phyloP scores from a whole-genome alignment of 371 early-diverging fungal genomes.

The Syncephalastrum sp. region DNA sequence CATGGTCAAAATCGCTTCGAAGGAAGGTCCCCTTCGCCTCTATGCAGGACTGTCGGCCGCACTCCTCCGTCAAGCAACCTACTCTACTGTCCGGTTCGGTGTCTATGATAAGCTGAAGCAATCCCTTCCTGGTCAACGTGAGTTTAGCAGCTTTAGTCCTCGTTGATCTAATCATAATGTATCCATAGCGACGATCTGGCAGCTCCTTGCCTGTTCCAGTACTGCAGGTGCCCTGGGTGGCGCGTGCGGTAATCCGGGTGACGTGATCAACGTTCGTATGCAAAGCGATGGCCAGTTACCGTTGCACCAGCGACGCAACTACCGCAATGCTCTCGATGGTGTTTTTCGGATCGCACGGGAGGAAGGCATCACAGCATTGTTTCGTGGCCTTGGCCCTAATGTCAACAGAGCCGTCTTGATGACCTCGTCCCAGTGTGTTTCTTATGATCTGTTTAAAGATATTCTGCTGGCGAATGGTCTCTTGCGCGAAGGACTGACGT shows the following conservation, averaged over 20 bases:
- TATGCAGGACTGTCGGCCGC: conserved; percentile 65
- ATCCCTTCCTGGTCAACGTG: conserved; percentile 4
- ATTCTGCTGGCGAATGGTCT: conserved; percentile 41
- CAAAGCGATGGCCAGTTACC: conserved; percentile 73
- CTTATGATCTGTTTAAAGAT: conserved; percentile 60
- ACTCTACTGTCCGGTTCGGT: conserved; percentile 69
- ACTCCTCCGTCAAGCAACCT: conserved; percentile 67
- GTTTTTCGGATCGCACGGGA: conserved; percentile 55
- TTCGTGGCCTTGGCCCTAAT: conserved; percentile 64
- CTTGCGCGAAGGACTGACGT: conserved; percentile 50
- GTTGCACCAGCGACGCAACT: conserved; percentile 53
- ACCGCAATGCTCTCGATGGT: conserved; percentile 66
- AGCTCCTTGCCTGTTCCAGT: conserved; percentile 51
- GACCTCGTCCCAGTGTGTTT: conserved; percentile 63
- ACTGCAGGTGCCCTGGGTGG: conserved; percentile 68
- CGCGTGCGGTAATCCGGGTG: conserved; percentile 72
- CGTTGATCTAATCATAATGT: neutral
- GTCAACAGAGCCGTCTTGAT: conserved; percentile 63
- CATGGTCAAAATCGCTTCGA: conserved; percentile 27
- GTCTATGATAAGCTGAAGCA: conserved; percentile 60
- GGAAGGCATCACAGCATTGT: conserved; percentile 54
- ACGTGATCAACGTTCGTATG: conserved; percentile 70
- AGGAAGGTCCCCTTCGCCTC: conserved; percentile 44
- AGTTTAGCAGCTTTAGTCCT: neutral
- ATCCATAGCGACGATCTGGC: conserved; percentile 25